These are phyloP conservation scores for Fusarium avenaceum DNA, from an alignment of 2,329 filamentous ascomycete species.

Conservation along the genomic window DNA sequence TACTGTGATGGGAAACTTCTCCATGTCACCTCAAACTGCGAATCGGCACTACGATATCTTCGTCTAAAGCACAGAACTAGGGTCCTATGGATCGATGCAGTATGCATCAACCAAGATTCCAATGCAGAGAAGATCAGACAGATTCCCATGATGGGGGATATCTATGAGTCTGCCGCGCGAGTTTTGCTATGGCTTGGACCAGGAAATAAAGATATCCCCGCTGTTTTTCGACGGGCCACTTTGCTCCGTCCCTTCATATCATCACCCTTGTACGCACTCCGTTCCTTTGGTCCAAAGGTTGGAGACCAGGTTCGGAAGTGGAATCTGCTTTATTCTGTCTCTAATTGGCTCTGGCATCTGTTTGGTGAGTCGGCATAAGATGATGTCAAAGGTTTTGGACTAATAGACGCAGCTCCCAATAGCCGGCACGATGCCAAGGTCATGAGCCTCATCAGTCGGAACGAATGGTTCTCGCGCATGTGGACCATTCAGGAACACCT, in stretches of 20 bases:
- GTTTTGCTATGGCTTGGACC: conserved; percentile 47
- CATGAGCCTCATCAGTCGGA: conserved; percentile 27
- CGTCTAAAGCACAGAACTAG: conserved; percentile 9
- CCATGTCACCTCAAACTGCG: conserved; percentile 32
- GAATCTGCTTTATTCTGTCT: conserved; percentile 25
- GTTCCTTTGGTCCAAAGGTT: conserved; percentile 27
- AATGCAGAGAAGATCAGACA: conserved; percentile 41
- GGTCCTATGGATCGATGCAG: conserved; percentile 46
- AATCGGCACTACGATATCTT: conserved; percentile 35
- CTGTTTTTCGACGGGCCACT: conserved; percentile 19
- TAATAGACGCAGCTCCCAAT: conserved; percentile 3
- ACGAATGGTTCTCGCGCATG: conserved; percentile 39
- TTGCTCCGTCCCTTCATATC: conserved; percentile 54
- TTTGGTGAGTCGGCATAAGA: conserved; percentile 4
- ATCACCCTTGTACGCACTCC: conserved; percentile 25
- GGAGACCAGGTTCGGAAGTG: conserved; percentile 36
- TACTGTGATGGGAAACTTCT: conserved; percentile 32
- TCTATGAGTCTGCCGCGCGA: conserved; percentile 43
- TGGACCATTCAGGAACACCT: conserved; percentile 42
- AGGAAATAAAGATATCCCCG: conserved; percentile 24
- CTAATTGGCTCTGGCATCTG: conserved; percentile 32
- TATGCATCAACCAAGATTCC: conserved; percentile 46
- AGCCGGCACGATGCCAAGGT: conserved; percentile 26
- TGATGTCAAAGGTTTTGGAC: background rate
- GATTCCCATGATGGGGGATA: conserved; percentile 41